These are phyloP conservation scores for Rheum nobile DNA, from an alignment of 148 eudicot species.

Conservation along the genomic window DNA sequence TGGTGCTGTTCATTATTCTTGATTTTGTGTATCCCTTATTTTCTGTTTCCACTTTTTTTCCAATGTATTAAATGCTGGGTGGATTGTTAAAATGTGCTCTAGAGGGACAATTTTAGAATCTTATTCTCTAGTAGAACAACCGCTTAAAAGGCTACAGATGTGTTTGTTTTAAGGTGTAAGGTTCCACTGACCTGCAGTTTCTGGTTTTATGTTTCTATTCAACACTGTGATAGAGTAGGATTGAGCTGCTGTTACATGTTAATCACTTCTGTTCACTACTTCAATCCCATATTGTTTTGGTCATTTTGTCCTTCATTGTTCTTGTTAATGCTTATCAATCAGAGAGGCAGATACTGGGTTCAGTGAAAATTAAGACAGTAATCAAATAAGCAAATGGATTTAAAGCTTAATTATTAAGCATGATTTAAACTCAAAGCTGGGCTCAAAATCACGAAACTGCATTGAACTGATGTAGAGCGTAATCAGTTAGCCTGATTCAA, in stretches of 20 bases:
- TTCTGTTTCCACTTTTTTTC: neutral
- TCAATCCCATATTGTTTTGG: neutral
- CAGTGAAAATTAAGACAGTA: neutral
- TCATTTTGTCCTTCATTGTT: neutral
- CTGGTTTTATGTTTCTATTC: neutral
- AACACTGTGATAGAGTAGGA: neutral
- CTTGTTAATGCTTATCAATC: neutral
- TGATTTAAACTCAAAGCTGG: neutral
- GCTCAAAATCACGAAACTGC: neutral
- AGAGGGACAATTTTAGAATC: too few relatives aligned
- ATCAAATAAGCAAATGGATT: neutral
- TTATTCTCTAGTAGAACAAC: neutral
- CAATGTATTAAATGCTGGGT: neutral
- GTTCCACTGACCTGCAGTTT: neutral
- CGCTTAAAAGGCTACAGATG: neutral
- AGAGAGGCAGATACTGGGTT: neutral
- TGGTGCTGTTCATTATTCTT: neutral
- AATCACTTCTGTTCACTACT: neutral
- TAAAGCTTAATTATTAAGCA: neutral
- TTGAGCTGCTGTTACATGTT: neutral
- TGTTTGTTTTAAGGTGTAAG: neutral
- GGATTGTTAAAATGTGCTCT: neutral
- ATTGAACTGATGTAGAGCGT: neutral
- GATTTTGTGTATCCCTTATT: neutral
- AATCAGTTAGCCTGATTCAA: neutral